Conservation (phyloP, 208 protist species). For the Phytomonas francai region DNA sequence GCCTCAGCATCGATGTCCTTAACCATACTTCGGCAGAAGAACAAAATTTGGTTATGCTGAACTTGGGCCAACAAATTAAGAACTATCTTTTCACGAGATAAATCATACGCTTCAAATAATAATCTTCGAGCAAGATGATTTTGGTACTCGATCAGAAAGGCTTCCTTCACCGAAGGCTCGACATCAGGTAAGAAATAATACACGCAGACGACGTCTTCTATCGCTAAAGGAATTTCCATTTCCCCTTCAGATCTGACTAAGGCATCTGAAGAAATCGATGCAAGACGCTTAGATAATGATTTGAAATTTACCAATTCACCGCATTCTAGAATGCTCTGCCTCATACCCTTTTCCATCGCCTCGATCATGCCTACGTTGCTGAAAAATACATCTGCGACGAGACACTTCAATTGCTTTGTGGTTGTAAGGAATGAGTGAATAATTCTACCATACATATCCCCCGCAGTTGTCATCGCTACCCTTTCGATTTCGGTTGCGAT, state of each 20-base stretch:
- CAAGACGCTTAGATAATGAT: constrained; percentile 22
- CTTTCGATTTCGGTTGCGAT: not conserved
- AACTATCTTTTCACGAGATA: constrained; percentile 17
- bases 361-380: constrained; percentile 28
- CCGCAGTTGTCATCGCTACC: not conserved
- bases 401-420: not conserved
- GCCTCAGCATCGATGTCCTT: constrained; percentile 10
- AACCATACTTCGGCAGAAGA: constrained; percentile 41
- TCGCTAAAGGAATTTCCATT: constrained; percentile 6
- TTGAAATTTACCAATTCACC: constrained; percentile 12
- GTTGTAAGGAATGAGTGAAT: not conserved
- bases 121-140: constrained; percentile 26
- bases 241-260: constrained; percentile 10
- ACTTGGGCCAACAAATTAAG: constrained; percentile 29
- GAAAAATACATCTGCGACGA: constrained; percentile 15
- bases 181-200: constrained; percentile 42
- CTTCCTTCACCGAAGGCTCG: constrained; percentile 24
- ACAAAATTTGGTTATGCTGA: constrained; percentile 33
- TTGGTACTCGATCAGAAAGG: constrained; percentile 26
- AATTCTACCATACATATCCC: not conserved
- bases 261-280: constrained; percentile 12
- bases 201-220: constrained; percentile 34
- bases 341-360: constrained; percentile 33
- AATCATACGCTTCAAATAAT: constrained; percentile 22
- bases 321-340: constrained; percentile 16